Conservation (phyloP, 495 filamentous ascomycete species). For the Hypoxylon perforatum region DNA sequence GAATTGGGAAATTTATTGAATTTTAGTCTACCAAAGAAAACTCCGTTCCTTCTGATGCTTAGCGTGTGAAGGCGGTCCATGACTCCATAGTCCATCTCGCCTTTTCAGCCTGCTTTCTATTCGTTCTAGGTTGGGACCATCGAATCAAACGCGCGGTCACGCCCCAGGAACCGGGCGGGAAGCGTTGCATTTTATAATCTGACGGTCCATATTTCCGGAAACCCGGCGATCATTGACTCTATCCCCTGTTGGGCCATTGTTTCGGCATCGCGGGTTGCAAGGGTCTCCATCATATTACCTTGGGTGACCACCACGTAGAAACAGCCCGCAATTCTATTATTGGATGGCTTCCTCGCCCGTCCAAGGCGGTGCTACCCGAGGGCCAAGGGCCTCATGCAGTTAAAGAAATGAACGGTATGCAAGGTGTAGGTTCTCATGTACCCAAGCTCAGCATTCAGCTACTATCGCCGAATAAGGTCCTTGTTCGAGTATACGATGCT, state of each 20-base stretch:
- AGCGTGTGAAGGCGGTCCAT: conserved; percentile 6
- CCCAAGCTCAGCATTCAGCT: neutral
- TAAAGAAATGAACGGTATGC: conserved; percentile 19
- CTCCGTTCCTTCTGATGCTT: conserved; percentile 10
- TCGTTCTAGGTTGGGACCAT: neutral
- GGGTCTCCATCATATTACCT: conserved; percentile 15
- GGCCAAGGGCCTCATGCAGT: conserved; percentile 9
- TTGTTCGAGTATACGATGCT: conserved; percentile 3
- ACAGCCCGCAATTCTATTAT: conserved; percentile 13
- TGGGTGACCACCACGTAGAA: conserved; percentile 4
- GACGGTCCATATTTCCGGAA: conserved; percentile 32
- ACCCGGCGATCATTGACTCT: conserved; percentile 19
- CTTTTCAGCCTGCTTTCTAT: neutral
- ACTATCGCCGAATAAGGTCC: neutral
- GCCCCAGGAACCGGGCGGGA: conserved; percentile 25
- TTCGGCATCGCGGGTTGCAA: conserved; percentile 15
- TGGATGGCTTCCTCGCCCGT: conserved; percentile 4
- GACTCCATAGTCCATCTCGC: neutral
- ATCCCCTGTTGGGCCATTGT: conserved; percentile 17
- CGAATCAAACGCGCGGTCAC: conserved; percentile 8
- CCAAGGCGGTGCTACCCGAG: conserved; percentile 8
- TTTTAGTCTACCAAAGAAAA: conserved; percentile 7
- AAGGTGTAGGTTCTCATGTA: neutral
- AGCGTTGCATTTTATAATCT: conserved; percentile 29
- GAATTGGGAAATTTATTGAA: conserved; percentile 12